Evolutionary conservation across 2,329 filamentous ascomycete species (phyloP), one percentile per base, ranked within the genome.

Genomic region (Alternaria sp.): DNA sequence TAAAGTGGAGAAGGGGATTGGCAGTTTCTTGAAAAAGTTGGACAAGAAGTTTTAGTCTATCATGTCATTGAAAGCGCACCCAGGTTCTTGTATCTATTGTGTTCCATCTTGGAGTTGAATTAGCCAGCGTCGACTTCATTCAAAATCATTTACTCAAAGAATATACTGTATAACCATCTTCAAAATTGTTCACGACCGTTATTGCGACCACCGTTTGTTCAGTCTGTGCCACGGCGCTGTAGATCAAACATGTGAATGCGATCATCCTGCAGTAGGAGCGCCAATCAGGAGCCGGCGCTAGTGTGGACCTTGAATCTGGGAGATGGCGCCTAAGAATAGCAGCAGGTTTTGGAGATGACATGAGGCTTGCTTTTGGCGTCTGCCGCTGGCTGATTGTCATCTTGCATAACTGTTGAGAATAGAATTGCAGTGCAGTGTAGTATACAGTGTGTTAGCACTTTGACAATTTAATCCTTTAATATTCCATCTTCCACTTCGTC

Each of bases 21-120:
- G 88, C 26, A 88, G 89, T 7, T 90, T 93, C 83, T 79, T 93
- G 68, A 93, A 90, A 85, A 92, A 90, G 81, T 85, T 93, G 79
- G 91, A 93, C 82, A 93, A 92, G 87, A 91, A 88, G 76, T 89
- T 90, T 51, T 73, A 67, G 55, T 36, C 15, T 36, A 36, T 36
- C 30, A 15, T 15, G 25, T 19, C 25, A n/a, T 32, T 32, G 21
- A 25, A 13, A 43, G 50, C 17, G 56, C 50, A 45, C 23, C n/a
- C 21, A 56, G 36, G 40, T 58, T 60, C 32, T 40, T 57, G 53
- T 60, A 36, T 46, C 45, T 56, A 52, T n/a, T 36, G 32, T 36
- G 5, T 9, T 36, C 12, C 4, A 36, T 55, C 43, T 52, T 61
- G n/a, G 36, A 12, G 54, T 60, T 66, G 25, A 59, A 50, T 63